Percentiles rank a stretch among this genome's conserved stretches.
phyloP scores from a whole-genome alignment of 352 stramenopile species.

The Phytopythium kandeliae region DNA sequence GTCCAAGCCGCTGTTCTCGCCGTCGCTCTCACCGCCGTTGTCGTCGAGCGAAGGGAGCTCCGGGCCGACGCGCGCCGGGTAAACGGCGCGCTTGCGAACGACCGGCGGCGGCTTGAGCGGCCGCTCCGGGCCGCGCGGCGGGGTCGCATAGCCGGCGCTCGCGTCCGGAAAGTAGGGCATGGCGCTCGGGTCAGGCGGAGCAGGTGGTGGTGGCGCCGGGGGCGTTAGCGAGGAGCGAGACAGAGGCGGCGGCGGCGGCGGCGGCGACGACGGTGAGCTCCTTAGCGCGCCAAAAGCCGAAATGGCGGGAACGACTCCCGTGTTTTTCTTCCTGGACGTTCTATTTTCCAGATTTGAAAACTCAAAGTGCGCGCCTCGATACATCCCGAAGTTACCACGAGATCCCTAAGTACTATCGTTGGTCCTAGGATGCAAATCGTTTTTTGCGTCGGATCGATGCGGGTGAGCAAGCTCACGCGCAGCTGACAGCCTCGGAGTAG shows the following conservation, averaged over 20 bases:
- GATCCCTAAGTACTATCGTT: no score
- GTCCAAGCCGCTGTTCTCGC: no score
- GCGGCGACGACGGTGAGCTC: not conserved
- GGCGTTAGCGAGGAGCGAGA: not conserved
- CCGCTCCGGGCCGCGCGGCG: not conserved
- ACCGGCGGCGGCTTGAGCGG: constrained; percentile 16
- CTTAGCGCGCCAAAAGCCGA: not conserved
- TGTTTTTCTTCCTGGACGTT: not conserved
- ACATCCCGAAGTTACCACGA: no score
- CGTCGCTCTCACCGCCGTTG: no score
- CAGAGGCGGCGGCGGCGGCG: not conserved
- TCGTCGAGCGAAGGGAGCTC: constrained; percentile 17
- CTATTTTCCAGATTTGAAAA: not conserved
- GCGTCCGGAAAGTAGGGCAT: constrained; percentile 1
- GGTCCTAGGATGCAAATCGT: no score
- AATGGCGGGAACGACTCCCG: not conserved
- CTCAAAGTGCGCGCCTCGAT: no score
- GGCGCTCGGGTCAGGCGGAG: not conserved
- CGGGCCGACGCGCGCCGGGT: constrained; percentile 14
- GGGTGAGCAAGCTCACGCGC: no score
- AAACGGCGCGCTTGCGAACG: constrained; percentile 11
- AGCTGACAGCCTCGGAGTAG: no score
- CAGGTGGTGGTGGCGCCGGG: not conserved
- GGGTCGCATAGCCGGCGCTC: not conserved
- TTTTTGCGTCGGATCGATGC: no score